Conservation (phyloP, 176 grass and related monocot species). For the Saccharum officinarum region DNA sequence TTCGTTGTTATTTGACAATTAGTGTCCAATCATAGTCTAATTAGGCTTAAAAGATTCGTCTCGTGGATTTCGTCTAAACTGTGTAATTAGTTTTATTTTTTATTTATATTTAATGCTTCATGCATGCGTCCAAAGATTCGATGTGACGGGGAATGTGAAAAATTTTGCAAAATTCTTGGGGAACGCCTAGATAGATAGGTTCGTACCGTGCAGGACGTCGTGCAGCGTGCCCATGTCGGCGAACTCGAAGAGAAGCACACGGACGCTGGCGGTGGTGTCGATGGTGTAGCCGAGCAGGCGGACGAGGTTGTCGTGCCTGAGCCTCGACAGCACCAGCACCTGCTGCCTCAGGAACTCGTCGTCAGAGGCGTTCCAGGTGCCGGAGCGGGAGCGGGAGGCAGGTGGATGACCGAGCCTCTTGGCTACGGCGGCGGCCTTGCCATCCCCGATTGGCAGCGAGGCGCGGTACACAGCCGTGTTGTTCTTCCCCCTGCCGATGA, state of each 20-base stretch:
- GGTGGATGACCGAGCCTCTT: neutral
- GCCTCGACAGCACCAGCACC: conserved; percentile 32
- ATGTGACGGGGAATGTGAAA: no score
- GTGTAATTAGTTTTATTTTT: no score
- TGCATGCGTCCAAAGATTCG: no score
- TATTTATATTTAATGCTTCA: no score
- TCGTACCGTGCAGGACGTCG: neutral
- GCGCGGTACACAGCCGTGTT: conserved; percentile 34
- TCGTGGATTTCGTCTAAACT: no score
- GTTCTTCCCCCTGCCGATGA: conserved; percentile 31
- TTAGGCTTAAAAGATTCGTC: no score
- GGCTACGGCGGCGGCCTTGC: neutral
- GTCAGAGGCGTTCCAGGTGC: conserved; percentile 16
- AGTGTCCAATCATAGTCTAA: no score
- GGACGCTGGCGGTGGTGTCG: neutral
- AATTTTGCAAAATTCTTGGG: no score
- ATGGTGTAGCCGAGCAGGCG: conserved; percentile 34
- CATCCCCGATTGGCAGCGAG: neutral
- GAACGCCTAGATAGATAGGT: no score
- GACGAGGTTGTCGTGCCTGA: conserved; percentile 43
- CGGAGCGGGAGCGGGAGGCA: neutral
- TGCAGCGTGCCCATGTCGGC: neutral
- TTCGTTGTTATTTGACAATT: no score
- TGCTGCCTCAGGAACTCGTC: conserved; percentile 38
- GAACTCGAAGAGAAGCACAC: conserved; percentile 45